Evolutionary conservation across 108 stramenopile species (phyloP), one percentile per base, ranked within the genome.

Genomic region (Cyclotella baltica): DNA sequence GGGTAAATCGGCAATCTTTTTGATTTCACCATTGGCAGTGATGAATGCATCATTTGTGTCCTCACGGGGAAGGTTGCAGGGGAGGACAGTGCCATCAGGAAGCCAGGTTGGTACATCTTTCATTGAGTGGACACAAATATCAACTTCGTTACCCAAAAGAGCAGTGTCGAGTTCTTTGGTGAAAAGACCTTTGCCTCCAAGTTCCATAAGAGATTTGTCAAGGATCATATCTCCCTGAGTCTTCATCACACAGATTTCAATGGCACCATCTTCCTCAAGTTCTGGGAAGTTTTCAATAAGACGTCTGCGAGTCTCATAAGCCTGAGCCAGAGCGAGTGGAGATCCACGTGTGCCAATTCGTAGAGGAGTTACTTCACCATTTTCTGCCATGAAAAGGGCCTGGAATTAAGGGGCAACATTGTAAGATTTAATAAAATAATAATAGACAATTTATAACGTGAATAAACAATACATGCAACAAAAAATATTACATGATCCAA

Each of bases 61-160:
- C 78, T 99, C 99, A 37, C 99, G 94, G 10, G 95, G 94, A 33
- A 98, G 87, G 70, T 92, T 99, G 90, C 98, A 99, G 19, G 99
- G 98, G 23, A 99, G 87, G 31, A 99, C 88, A 25, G 98, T 98
- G 28, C 96, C 97, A 2, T 97, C 97, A 10, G 97, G 97, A 62
- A 99, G 85, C 97, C 97, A 98, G 22, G 99, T 99, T 10, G 99
- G 99, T 52, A 99, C 98, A 86, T 99, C 99, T 90, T 99, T 99
- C 98, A 99, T 99, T 36, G 98, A 99, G 81, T 99, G 99, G 37
- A 99, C 99, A 77, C 98, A 99, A 62, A 99, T 98, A 84, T 99
- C 99, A 23, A 98, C 98, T 87, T 98, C 97, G 62, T 98, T 79
- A 51, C 90, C 94, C 40, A 99, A 89, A 40, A 99, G 87, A 36